phyloP scores from a whole-genome alignment of 768 basidiomycete species.

The Pulveroboletus sp. region DNA sequence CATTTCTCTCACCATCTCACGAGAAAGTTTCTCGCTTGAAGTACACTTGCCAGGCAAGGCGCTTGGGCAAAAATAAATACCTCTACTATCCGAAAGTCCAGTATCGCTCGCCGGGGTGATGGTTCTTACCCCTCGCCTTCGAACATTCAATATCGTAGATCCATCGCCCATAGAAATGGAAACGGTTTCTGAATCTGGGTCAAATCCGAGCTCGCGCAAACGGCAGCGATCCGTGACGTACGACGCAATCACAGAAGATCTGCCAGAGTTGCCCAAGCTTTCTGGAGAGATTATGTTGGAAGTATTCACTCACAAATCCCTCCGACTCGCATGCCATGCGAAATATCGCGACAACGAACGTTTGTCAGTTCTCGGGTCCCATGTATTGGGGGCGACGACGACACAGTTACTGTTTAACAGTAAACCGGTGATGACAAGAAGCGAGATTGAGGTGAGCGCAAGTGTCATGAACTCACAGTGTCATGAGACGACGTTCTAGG shows the following conservation, averaged over 20 bases:
- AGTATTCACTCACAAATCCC: slow-evolving; percentile 66
- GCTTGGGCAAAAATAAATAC: slow-evolving; percentile 20
- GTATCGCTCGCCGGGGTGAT: slow-evolving; percentile 20
- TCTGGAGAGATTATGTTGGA: slow-evolving; percentile 56
- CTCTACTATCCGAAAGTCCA: slow-evolving; percentile 8
- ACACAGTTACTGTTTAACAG: slow-evolving; percentile 46
- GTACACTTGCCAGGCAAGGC: slow-evolving; percentile 14
- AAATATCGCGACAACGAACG: slow-evolving; percentile 56
- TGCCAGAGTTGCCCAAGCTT: slow-evolving; percentile 48
- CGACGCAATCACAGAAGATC: slow-evolving; percentile 26
- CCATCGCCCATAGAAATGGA: slow-evolving; percentile 33
- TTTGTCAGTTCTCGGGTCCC: slow-evolving; percentile 47
- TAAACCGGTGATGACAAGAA: slow-evolving; percentile 46
- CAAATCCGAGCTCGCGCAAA: slow-evolving; percentile 33
- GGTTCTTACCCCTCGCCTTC: slow-evolving; percentile 35
- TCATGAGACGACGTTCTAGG: slow-evolving; percentile 23
- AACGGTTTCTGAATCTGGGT: slow-evolving; percentile 21
- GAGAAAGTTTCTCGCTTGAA: slow-evolving; percentile 14
- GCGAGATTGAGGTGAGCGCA: slow-evolving; percentile 49
- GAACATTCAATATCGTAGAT: slow-evolving; percentile 32
- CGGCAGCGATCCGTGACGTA: slow-evolving; percentile 35
- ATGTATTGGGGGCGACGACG: slow-evolving; percentile 44
- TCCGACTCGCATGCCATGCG: slow-evolving; percentile 42
- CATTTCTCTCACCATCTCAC: slow-evolving; percentile 23
- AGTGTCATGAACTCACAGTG: slow-evolving; percentile 9